phyloP scores from a whole-genome alignment of 2,329 filamentous ascomycete genomes.

The Zalaria obscura region DNA sequence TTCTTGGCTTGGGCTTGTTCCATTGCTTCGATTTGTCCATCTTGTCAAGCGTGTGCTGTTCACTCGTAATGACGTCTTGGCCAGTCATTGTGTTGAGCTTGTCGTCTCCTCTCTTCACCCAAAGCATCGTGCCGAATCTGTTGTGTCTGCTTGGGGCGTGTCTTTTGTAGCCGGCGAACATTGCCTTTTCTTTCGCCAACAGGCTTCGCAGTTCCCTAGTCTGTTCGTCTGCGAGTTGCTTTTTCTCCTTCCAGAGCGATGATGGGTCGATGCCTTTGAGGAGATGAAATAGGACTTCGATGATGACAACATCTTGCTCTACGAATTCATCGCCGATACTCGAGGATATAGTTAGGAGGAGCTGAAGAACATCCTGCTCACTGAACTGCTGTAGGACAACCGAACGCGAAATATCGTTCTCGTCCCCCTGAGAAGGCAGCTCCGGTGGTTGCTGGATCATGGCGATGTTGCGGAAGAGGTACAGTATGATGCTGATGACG shows the following conservation, averaged over 20 bases:
- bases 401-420: constrained; percentile 76
- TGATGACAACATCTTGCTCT: constrained; percentile 71
- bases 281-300: constrained; percentile 86
- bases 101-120: constrained; percentile 77
- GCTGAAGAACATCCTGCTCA: constrained; percentile 76
- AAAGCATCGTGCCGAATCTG: constrained; percentile 92
- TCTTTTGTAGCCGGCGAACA: constrained; percentile 63
- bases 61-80: constrained; percentile 67
- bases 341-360: constrained; percentile 74
- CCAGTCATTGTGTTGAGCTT: constrained; percentile 80
- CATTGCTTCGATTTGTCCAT: constrained; percentile 88
- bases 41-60: constrained; percentile 61
- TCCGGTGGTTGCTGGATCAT: constrained; percentile 65
- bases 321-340: constrained; percentile 91
- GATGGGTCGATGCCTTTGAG: constrained; percentile 77
- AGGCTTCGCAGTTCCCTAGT: constrained; percentile 59
- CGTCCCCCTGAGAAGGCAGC: constrained; percentile 69
- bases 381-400: constrained; percentile 80
- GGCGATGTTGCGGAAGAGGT: constrained; percentile 77
- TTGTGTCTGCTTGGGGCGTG: constrained; percentile 79
- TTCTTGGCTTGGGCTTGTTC: constrained; percentile 56
- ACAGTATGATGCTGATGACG: constrained; percentile 80
- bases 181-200: constrained; percentile 70
- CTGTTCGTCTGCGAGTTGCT: constrained; percentile 53
- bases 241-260: constrained; percentile 73